Conservation (phyloP, 225 moss, liverwort and hornwort genomes). For the Sphagnum tenellum region DNA sequence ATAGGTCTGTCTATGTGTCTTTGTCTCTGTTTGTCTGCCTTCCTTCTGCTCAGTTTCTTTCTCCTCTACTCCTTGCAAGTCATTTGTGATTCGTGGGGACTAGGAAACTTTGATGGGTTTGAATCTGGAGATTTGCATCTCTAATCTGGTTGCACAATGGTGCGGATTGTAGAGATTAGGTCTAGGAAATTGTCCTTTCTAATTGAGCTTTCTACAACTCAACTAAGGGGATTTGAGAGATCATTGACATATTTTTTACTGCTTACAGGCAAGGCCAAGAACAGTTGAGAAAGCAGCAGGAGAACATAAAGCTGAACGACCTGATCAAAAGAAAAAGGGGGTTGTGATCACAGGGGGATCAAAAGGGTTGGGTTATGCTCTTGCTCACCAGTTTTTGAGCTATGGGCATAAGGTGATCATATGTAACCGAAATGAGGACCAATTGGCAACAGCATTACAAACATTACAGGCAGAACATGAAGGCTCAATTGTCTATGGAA, state of each 20-base stretch:
- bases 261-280: constrained; percentile 18
- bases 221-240: too few relatives aligned
- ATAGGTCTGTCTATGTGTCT: too few relatives aligned
- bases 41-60: too few relatives aligned
- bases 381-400: constrained; percentile 71
- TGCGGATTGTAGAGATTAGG: too few relatives aligned
- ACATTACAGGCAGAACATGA: constrained; percentile 41
- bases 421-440: constrained; percentile 75
- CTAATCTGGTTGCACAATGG: too few relatives aligned
- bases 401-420: constrained; percentile 59
- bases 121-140: too few relatives aligned
- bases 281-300: not conserved
- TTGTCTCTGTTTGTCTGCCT: too few relatives aligned
- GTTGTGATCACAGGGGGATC: constrained; percentile 82
- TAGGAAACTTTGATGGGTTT: too few relatives aligned
- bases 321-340: constrained; percentile 34
- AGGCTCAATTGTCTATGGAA: constrained; percentile 37
- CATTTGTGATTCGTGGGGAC: too few relatives aligned
- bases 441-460: constrained; percentile 28
- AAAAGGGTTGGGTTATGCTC: constrained; percentile 72
- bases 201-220: too few relatives aligned
- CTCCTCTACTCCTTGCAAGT: too few relatives aligned
- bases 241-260: not conserved
- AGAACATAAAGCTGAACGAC: not conserved
- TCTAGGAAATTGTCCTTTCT: too few relatives aligned